phyloP scores from a whole-genome alignment of 192 early-diverging fungal genomes.

The Linnemannia hyalina region DNA sequence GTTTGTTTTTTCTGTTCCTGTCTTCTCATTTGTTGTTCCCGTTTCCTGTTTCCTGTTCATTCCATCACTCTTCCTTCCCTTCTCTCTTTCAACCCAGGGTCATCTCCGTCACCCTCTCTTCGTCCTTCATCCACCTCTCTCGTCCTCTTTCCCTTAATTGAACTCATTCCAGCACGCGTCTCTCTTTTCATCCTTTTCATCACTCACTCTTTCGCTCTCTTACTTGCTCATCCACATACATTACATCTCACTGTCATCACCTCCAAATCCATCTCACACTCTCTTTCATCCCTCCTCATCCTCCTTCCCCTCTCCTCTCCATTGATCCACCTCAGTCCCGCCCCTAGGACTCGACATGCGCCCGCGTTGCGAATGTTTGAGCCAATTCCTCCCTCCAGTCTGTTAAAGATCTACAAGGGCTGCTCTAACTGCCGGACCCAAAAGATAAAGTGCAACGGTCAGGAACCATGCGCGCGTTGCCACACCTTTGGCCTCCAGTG shows the following conservation, averaged over 20 bases:
- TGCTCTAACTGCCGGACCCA: slow-evolving; percentile 56
- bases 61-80: background rate
- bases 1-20: too few species aligned
- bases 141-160: background rate
- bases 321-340: slow-evolving; percentile 10
- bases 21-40: too few species aligned
- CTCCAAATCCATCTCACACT: background rate
- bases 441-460: slow-evolving; percentile 57
- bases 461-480: slow-evolving; percentile 46
- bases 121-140: background rate
- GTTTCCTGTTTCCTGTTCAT: too few species aligned
- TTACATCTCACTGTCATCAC: background rate
- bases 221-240: background rate
- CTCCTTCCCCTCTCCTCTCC: background rate
- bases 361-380: slow-evolving; percentile 55
- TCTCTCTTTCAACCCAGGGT: background rate
- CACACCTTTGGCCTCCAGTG: slow-evolving; percentile 50
- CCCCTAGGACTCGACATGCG: slow-evolving; percentile 40
- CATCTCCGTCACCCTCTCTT: background rate
- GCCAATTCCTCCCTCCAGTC: slow-evolving; percentile 47
- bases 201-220: background rate
- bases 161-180: background rate
- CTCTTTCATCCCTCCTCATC: background rate
- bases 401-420: slow-evolving; percentile 57
- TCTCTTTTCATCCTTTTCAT: slow-evolving; percentile 6